Evolutionary conservation across 202 grass and related monocot species (phyloP).

Genomic region (Panicum virgatum): DNA sequence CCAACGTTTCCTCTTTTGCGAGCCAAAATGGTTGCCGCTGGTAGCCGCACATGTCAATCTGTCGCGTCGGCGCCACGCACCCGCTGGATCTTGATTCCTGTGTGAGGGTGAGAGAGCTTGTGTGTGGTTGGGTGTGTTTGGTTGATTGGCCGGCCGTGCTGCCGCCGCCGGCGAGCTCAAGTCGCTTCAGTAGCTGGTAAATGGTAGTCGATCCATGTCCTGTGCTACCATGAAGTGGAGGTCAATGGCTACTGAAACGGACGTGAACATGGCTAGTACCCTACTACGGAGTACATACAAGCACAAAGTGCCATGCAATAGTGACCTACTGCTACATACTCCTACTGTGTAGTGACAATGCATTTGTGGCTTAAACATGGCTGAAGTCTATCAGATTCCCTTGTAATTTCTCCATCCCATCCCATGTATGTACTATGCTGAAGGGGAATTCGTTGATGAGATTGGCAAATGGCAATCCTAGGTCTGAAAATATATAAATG

Average conservation of each 20-base stretch:
- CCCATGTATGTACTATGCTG: no score
- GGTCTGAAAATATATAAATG: no score
- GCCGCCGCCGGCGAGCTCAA: background rate
- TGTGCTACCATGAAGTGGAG: background rate
- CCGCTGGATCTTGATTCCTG: background rate
- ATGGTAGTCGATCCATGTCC: background rate
- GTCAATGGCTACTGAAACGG: conserved; percentile 23
- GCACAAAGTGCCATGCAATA: background rate
- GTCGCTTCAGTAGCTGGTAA: background rate
- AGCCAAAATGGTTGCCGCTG: conserved; percentile 24
- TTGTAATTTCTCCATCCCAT: no score
- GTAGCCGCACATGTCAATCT: background rate
- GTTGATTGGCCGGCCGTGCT: background rate
- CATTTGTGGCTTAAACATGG: background rate
- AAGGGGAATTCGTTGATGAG: no score
- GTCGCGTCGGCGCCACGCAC: conserved; percentile 10
- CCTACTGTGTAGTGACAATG: background rate
- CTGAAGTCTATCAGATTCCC: background rate
- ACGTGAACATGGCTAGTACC: background rate
- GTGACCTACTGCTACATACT: background rate
- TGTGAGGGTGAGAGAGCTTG: background rate
- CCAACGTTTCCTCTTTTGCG: conserved; percentile 17
- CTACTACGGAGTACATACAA: no score
- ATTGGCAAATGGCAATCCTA: no score
- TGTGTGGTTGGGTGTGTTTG: background rate